Percentiles rank a stretch among this genome's conserved stretches.
phyloP scores from a whole-genome alignment of 2,329 filamentous ascomycete genomes.

The Aspergillus carbonarius region DNA sequence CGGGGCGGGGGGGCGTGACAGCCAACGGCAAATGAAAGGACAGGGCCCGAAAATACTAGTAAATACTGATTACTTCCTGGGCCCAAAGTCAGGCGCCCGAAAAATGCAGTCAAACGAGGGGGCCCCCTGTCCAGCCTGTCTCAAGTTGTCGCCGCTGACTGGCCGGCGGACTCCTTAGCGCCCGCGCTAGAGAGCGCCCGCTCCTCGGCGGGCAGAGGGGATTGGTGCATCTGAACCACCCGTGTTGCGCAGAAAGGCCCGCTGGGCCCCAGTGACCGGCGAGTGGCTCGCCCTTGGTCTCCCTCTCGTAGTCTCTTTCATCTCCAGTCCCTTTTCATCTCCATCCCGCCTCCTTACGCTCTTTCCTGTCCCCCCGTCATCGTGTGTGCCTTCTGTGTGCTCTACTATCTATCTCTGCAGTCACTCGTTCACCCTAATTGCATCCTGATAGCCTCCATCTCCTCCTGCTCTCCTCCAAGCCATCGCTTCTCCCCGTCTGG shows the following conservation, averaged over 20 bases:
- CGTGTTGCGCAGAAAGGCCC: constrained; percentile 8
- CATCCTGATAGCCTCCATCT: neutral
- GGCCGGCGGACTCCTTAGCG: constrained; percentile 10
- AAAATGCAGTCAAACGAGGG: constrained; percentile 3
- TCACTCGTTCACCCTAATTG: constrained; percentile 21
- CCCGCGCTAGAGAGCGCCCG: constrained; percentile 14
- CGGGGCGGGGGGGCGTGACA: neutral
- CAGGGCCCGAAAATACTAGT: neutral
- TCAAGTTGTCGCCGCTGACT: constrained; percentile 13
- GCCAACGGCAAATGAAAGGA: neutral
- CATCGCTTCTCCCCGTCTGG: neutral
- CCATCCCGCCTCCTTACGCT: constrained; percentile 14
- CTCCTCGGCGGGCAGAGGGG: neutral
- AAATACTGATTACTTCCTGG: neutral
- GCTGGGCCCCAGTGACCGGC: neutral
- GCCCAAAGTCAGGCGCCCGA: constrained; percentile 10
- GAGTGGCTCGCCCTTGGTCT: constrained; percentile 1
- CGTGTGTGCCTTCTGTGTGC: constrained; percentile 1
- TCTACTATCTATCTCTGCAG: constrained; percentile 9
- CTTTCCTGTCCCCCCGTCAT: constrained; percentile 8
- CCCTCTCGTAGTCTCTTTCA: constrained; percentile 6
- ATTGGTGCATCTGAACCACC: constrained; percentile 9
- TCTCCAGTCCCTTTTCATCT: constrained; percentile 13
- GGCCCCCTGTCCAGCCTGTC: constrained; percentile 13
- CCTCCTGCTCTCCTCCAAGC: neutral